phyloP scores from a whole-genome alignment of 495 filamentous ascomycete species.

The Friedmanniomyces simplex region DNA sequence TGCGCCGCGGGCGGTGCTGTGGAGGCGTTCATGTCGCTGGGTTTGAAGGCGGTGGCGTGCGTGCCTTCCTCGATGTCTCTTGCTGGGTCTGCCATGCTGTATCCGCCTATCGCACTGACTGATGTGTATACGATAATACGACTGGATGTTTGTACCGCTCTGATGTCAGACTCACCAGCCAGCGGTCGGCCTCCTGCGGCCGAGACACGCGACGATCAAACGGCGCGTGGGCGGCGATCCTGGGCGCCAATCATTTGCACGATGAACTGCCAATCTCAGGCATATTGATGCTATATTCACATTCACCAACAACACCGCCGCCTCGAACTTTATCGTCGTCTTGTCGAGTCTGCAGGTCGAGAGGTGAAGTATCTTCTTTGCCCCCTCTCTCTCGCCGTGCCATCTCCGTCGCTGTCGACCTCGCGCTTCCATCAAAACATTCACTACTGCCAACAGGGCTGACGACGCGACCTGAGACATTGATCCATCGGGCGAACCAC shows the following conservation, averaged over 20 bases:
- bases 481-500: not conserved
- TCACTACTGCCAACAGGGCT: not conserved
- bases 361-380: not conserved
- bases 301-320: not conserved
- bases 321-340: not conserved
- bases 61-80: not conserved
- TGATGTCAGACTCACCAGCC: not conserved
- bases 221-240: not conserved
- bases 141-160: not conserved
- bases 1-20: slow-evolving; percentile 6
- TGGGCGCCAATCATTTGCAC: not conserved
- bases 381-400: not conserved
- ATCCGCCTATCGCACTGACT: too few relatives aligned
- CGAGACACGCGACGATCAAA: not conserved
- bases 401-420: not conserved
- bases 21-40: slow-evolving; percentile 2
- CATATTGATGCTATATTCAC: not conserved
- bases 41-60: not conserved
- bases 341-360: not conserved
- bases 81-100: not conserved
- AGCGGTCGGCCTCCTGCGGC: not conserved
- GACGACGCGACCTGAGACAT: not conserved
- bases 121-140: too few relatives aligned
- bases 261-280: not conserved
- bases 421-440: not conserved